Base-by-base conservation (phyloP, 2,329 filamentous ascomycete species). In the Fusarium sororula region DNA sequence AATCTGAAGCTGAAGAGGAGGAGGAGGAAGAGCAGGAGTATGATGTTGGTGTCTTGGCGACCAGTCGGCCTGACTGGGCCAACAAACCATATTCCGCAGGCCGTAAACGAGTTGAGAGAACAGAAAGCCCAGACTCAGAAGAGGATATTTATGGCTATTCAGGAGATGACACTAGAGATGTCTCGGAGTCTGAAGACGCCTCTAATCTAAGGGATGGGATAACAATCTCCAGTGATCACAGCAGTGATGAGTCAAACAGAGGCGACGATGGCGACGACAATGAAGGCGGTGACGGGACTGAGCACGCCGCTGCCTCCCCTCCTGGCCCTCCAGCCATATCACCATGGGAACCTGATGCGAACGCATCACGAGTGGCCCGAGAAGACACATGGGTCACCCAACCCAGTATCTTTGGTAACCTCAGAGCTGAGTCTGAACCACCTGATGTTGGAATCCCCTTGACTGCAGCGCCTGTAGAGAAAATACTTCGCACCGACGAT, bases 401-500 rank as follows among this genome's bases (percentile, higher is more conserved):
- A 22, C 77, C 76, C 1, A 75, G 78, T 22, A 37, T 77, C 10
- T 79, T 72, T 51, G 63, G 68, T 9, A 39, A 10, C 47, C n/a
- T 38, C 24, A 14, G 37, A 20, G 53, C 75, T 7, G 66, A 57
- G 72, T 66, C 76, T 9, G 63, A 63, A 4, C 37, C 57, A 39
- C 39, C 45, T 11, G 30, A 15, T 0, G 60, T 77, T 18, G 26
- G 30, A 6, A 56, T 80, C 17, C 78, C 79, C 7, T 41, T 59
- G 24, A 70, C 65, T 8, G 78, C 68, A 4, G 63, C 79, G 1
- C 73, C 79, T 1, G 42, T 80, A 3, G 85, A 87, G 66, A 72
- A 73, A 5, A 71, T 87, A 24, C 77, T 86, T 51, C 78, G 78
- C 17, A 82, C 79, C 0, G 77, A 79, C 2, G 72, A 74, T 20